A percentile compares a stretch with the other conserved stretches of the same genome.
phyloP scores from a whole-genome alignment of 441 rosid genomes.

The Euphorbia schlechtendalii region DNA sequence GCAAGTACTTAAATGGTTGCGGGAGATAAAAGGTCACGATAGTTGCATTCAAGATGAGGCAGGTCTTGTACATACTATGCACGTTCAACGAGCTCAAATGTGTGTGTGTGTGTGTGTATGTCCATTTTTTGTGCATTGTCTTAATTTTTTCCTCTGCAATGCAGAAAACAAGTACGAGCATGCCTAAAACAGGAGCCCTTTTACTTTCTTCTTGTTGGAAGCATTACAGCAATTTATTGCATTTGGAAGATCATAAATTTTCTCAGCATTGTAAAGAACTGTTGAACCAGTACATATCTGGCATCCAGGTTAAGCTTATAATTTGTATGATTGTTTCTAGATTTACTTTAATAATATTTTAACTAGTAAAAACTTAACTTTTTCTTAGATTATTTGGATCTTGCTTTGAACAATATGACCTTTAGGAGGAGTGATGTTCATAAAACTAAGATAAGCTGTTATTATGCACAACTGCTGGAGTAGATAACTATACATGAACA shows the following conservation, averaged over 20 bases:
- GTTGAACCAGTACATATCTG: slow-evolving; percentile 67
- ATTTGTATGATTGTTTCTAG: neutral
- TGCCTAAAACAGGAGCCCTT: slow-evolving; percentile 34
- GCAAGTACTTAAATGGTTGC: slow-evolving; percentile 77
- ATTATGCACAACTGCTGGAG: neutral
- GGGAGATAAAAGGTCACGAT: slow-evolving; percentile 44
- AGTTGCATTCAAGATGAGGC: slow-evolving; percentile 49
- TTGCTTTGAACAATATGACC: neutral
- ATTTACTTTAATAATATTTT: neutral
- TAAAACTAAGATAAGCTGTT: neutral
- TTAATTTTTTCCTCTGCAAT: slow-evolving; percentile 15
- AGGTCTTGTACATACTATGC: slow-evolving; percentile 40
- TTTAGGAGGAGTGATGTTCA: neutral
- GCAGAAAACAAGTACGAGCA: slow-evolving; percentile 38
- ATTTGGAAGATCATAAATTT: slow-evolving; percentile 68
- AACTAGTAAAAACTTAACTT: neutral
- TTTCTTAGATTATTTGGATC: neutral
- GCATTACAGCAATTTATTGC: slow-evolving; percentile 63
- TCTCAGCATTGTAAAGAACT: slow-evolving; percentile 51
- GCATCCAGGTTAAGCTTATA: slow-evolving; percentile 58
- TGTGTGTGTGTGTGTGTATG: slow-evolving; percentile 13
- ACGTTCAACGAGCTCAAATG: slow-evolving; percentile 15
- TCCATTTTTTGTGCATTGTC: slow-evolving; percentile 20
- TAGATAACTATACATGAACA: neutral
- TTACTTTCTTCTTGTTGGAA: slow-evolving; percentile 91